Evolutionary conservation across 441 rosid genomes (phyloP).

Genomic region (Corymbia citriodora): DNA sequence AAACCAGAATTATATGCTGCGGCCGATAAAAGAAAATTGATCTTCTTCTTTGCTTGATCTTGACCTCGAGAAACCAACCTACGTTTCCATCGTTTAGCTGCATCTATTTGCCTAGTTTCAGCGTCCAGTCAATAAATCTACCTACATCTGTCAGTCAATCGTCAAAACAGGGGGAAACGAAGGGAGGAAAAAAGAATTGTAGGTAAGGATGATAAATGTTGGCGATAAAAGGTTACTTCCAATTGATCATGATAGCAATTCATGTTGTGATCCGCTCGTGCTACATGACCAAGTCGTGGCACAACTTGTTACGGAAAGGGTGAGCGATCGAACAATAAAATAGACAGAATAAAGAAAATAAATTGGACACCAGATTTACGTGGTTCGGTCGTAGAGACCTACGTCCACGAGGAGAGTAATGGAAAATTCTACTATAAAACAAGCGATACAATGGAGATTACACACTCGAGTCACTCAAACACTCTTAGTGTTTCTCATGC

Average conservation of each 20-base stretch:
- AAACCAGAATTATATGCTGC: background rate
- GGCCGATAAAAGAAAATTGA: background rate
- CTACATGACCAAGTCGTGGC: background rate
- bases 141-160: background rate
- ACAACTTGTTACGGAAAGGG: no score
- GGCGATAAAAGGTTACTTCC: background rate
- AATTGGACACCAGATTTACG: no score
- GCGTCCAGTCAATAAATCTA: background rate
- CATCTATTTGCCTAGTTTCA: background rate
- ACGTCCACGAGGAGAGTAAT: no score
- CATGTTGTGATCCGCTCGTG: background rate
- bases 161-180: background rate
- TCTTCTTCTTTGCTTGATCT: background rate
- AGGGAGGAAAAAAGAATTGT: background rate
- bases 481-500: no score
- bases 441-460: no score
- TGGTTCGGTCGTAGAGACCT: no score
- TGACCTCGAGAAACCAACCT: background rate
- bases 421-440: no score
- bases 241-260: background rate
- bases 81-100: background rate
- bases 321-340: no score
- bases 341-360: no score
- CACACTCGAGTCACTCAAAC: no score
- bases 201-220: background rate